phyloP scores from a whole-genome alignment of 768 basidiomycete genomes.

The Butyriboletus loyo region DNA sequence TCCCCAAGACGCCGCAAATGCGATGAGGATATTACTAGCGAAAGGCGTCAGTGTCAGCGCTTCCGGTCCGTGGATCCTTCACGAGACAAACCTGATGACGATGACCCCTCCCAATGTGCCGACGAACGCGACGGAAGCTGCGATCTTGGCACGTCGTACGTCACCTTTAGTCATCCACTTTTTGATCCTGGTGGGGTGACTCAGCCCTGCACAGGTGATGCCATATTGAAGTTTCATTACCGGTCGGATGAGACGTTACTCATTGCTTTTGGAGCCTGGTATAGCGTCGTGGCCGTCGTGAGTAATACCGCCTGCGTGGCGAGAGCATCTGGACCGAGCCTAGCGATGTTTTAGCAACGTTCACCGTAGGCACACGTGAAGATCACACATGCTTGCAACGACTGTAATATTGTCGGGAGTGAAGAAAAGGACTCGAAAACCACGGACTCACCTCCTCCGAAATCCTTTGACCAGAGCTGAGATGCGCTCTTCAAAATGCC shows the following conservation, averaged over 20 bases:
- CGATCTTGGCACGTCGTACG: conserved; percentile 15
- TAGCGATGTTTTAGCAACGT: conserved; percentile 5
- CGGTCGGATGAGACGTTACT: conserved; percentile 21
- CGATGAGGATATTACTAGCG: conserved; percentile 39
- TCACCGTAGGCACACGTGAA: neutral
- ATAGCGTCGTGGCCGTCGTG: conserved; percentile 22
- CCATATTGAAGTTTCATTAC: conserved; percentile 14
- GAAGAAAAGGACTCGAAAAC: neutral
- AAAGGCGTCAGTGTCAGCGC: neutral
- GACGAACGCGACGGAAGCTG: conserved; percentile 15
- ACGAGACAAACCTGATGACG: conserved; percentile 6
- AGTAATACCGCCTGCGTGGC: conserved; percentile 27
- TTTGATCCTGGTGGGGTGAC: conserved; percentile 13
- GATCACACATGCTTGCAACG: conserved; percentile 23
- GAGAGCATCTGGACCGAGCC: conserved; percentile 21
- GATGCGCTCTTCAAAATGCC: conserved; percentile 25
- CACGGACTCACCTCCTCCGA: conserved; percentile 20
- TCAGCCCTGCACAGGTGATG: neutral
- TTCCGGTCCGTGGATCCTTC: neutral
- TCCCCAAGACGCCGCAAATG: conserved; percentile 50
- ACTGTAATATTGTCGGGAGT: conserved; percentile 11
- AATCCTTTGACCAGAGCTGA: conserved; percentile 30
- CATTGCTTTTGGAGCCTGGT: conserved; percentile 22
- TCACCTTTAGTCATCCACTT: conserved; percentile 22
- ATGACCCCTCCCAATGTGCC: conserved; percentile 14